These are phyloP conservation scores for Trichosporon sp. DNA, from an alignment of 1,284 basidiomycete genomes.

Conservation along the genomic window DNA sequence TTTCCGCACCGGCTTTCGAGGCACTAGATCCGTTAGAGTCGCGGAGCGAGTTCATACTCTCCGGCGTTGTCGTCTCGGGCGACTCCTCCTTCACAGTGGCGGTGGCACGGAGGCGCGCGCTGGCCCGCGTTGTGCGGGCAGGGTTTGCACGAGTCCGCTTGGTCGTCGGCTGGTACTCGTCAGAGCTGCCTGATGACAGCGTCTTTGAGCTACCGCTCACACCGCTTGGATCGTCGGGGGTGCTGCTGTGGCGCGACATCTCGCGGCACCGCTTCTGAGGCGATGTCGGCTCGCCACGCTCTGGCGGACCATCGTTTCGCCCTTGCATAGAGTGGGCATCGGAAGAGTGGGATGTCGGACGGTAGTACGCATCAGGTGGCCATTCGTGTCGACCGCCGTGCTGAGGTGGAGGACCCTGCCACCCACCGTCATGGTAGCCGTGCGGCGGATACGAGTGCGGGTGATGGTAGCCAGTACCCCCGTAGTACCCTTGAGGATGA, in stretches of 20 bases:
- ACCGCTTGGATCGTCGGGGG: not conserved
- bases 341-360: not conserved
- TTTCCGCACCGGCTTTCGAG: not conserved
- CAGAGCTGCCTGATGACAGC: not conserved
- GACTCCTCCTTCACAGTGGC: not conserved
- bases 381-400: not conserved
- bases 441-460: not conserved
- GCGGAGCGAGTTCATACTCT: not conserved
- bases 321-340: not conserved
- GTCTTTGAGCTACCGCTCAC: not conserved
- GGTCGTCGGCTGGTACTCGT: not conserved
- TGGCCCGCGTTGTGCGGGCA: not conserved
- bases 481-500: not conserved
- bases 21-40: not conserved
- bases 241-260: not conserved
- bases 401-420: not conserved
- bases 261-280: not conserved
- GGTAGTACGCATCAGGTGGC: not conserved
- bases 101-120: constrained; percentile 1
- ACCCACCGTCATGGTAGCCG: not conserved
- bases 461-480: not conserved
- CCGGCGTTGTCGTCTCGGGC: not conserved
- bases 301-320: not conserved
- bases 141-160: not conserved
- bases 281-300: not conserved